Evolutionary conservation across 768 basidiomycete genomes (phyloP).

Genomic region (Porpolomopsis calyptriformis): DNA sequence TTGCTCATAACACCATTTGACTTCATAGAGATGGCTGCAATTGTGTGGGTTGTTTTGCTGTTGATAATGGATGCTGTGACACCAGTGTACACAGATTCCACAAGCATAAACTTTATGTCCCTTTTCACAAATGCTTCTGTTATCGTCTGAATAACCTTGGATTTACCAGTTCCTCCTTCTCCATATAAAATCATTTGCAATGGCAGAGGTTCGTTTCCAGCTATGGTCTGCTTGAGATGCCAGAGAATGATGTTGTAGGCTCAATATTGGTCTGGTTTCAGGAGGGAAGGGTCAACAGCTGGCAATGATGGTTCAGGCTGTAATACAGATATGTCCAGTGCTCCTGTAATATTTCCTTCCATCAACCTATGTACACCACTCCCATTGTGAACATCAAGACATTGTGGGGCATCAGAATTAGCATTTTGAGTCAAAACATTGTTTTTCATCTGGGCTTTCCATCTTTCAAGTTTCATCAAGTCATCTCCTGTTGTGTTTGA

Average conservation of each 20-base stretch:
- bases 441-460: constrained; percentile 1
- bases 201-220: constrained; percentile 12
- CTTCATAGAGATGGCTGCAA: constrained; percentile 12
- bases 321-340: constrained; percentile 10
- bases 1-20: background rate
- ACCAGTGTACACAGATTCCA: constrained; percentile 25
- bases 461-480: background rate
- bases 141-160: constrained; percentile 23
- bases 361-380: background rate
- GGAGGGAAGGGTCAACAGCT: background rate
- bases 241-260: constrained; percentile 24
- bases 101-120: constrained; percentile 10
- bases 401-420: background rate
- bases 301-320: background rate
- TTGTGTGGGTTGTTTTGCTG: constrained; percentile 21
- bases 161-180: constrained; percentile 18
- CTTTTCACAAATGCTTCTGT: constrained; percentile 17
- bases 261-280: constrained; percentile 19
- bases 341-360: background rate
- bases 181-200: constrained; percentile 9
- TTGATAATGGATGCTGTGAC: constrained; percentile 26
- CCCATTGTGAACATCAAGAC: background rate
- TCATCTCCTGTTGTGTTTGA: constrained; percentile 1
- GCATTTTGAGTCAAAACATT: background rate
- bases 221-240: constrained; percentile 19